Evolutionary conservation across 1,284 basidiomycete species (phyloP).

Genomic region (Malassezia dermatis): DNA sequence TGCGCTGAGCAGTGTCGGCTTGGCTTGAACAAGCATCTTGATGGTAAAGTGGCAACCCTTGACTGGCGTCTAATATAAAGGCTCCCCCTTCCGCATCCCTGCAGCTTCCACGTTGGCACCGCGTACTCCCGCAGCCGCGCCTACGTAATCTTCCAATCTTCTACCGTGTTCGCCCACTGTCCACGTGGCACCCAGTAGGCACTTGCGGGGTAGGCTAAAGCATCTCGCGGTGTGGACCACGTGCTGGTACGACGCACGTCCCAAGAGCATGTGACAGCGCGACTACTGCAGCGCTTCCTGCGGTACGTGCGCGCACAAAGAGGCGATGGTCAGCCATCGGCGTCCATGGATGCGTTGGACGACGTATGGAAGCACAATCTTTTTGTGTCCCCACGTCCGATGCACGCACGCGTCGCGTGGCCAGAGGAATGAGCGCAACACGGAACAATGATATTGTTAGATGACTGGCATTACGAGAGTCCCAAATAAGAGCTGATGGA

Average conservation of each 20-base stretch:
- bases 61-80: conserved; percentile 1
- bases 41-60: neutral
- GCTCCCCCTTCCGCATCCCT: neutral
- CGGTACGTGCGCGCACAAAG: conserved; percentile 1
- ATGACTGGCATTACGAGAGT: conserved; percentile 8
- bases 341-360: neutral
- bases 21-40: conserved; percentile 11
- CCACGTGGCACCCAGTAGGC: conserved; percentile 4
- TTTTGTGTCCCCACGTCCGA: neutral
- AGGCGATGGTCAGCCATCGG: neutral
- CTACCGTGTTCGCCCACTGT: conserved; percentile 13
- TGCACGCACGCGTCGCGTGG: neutral
- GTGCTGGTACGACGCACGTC: neutral
- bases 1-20: conserved; percentile 11
- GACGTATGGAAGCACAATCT: conserved; percentile 8
- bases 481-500: neutral
- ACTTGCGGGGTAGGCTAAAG: neutral
- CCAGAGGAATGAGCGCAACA: neutral
- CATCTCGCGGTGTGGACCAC: neutral
- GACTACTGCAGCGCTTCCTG: conserved; percentile 5
- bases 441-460: conserved; percentile 1
- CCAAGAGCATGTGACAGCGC: neutral
- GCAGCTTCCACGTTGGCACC: conserved; percentile 15
- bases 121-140: neutral
- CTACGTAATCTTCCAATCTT: conserved; percentile 15